These are phyloP conservation scores for Schizosaccharomyces lindneri DNA, from an alignment of 805 yeast species.

Conservation along the genomic window DNA sequence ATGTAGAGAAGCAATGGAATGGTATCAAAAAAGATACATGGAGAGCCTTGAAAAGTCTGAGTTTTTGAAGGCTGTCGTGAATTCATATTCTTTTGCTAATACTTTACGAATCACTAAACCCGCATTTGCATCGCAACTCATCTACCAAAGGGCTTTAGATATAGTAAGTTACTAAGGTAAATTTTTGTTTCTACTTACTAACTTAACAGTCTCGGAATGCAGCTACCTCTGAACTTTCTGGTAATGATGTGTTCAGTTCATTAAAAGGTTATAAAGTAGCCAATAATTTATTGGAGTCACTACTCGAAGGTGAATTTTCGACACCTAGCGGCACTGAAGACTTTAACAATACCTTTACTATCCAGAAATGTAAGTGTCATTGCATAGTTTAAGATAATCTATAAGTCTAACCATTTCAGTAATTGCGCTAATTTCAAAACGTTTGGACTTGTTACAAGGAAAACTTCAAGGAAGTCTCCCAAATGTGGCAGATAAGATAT, in stretches of 20 bases:
- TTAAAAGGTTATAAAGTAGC: constrained; percentile 77
- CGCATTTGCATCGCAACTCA: constrained; percentile 49
- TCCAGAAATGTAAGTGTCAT: neutral
- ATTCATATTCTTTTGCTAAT: constrained; percentile 4
- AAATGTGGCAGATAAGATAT: neutral
- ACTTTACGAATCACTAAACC: neutral
- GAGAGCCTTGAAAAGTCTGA: constrained; percentile 80
- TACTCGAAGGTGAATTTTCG: constrained; percentile 17
- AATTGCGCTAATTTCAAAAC: neutral
- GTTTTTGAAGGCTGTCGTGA: constrained; percentile 22
- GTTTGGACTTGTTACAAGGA: neutral
- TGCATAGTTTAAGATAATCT: neutral
- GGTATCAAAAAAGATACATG: constrained; percentile 75
- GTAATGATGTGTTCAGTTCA: constrained; percentile 49
- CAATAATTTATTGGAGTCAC: constrained; percentile 83
- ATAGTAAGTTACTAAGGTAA: constrained; percentile 48
- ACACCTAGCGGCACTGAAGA: neutral
- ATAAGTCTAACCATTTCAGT: neutral
- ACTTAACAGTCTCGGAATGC: constrained; percentile 41
- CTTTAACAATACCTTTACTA: neutral
- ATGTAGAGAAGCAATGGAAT: constrained; percentile 39
- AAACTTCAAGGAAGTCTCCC: neutral
- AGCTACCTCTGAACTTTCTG: constrained; percentile 63
- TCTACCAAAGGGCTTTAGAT: constrained; percentile 12
- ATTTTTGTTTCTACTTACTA: constrained; percentile 12